These are phyloP conservation scores for Colletotrichum limetticola DNA, from an alignment of 2,329 filamentous ascomycete species.

Conservation along the genomic window DNA sequence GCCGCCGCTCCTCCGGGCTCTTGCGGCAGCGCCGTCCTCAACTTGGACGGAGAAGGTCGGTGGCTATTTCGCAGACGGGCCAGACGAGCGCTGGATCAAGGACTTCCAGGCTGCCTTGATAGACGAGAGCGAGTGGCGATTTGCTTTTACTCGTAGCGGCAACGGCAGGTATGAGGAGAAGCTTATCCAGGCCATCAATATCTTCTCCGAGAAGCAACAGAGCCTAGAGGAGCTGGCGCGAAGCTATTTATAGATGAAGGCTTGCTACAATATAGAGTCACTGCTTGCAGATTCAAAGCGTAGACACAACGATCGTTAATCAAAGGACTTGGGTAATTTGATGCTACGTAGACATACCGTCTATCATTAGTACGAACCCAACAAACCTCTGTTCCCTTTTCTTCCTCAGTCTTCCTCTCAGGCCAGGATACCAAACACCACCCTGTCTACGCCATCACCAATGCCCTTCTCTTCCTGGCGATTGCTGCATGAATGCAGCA, in stretches of 20 bases:
- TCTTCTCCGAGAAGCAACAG: slow-evolving; percentile 66
- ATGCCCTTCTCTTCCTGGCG: not conserved
- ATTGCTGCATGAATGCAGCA: slow-evolving; percentile 22
- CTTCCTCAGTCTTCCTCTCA: not conserved
- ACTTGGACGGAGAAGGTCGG: slow-evolving; percentile 44
- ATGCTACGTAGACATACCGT: too few relatives aligned
- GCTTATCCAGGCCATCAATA: slow-evolving; percentile 65
- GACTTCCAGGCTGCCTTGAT: slow-evolving; percentile 40
- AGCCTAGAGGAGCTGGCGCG: slow-evolving; percentile 53
- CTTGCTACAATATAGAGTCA: not conserved
- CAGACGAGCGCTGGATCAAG: slow-evolving; percentile 38
- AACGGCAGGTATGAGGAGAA: slow-evolving; percentile 61
- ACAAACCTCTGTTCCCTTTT: not conserved
- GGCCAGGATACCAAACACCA: not conserved
- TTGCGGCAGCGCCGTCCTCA: slow-evolving; percentile 51
- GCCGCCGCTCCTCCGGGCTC: slow-evolving; percentile 59
- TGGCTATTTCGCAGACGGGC: slow-evolving; percentile 43
- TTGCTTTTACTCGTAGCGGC: slow-evolving; percentile 60
- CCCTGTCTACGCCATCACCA: not conserved
- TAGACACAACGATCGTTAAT: not conserved
- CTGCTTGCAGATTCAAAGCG: not conserved
- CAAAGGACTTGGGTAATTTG: not conserved
- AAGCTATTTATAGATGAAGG: not conserved
- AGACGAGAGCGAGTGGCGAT: slow-evolving; percentile 59
- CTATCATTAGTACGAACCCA: not conserved